These are phyloP conservation scores for Chalaropsis ovoidea DNA, from an alignment of 2,329 filamentous ascomycete species.

Conservation along the genomic window DNA sequence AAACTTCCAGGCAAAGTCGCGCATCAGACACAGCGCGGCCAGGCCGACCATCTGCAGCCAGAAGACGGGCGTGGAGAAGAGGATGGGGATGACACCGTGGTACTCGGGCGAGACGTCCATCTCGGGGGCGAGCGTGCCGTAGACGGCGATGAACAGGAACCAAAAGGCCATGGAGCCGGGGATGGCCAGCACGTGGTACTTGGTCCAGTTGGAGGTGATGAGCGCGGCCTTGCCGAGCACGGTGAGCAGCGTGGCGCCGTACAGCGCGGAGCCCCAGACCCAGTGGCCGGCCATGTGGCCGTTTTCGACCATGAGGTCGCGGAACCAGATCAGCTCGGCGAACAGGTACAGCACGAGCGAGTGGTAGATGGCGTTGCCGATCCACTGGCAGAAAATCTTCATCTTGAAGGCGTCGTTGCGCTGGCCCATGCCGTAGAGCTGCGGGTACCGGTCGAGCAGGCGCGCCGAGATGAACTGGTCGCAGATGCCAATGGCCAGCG, in stretches of 20 bases:
- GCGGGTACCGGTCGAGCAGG: constrained; percentile 86
- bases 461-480: constrained; percentile 96
- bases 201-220: constrained; percentile 97
- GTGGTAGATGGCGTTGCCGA: constrained; percentile 90
- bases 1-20: constrained; percentile 96
- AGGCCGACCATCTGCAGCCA: constrained; percentile 82
- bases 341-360: constrained; percentile 86
- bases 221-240: constrained; percentile 90
- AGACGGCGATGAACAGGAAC: constrained; percentile 81
- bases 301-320: constrained; percentile 67
- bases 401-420: constrained; percentile 88
- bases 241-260: constrained; percentile 85
- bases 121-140: constrained; percentile 76
- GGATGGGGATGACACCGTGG: constrained; percentile 65
- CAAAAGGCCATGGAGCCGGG: constrained; percentile 87
- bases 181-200: constrained; percentile 92
- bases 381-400: constrained; percentile 87
- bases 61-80: constrained; percentile 76
- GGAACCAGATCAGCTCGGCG: constrained; percentile 68
- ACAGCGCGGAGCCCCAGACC: constrained; percentile 95
- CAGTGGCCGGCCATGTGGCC: constrained; percentile 83
- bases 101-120: constrained; percentile 75
- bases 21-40: constrained; percentile 67
- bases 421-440: constrained; percentile 88
- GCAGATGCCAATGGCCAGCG: constrained; percentile 88